phyloP scores from a whole-genome alignment of 768 basidiomycete genomes.

The Suillus occidentalis region DNA sequence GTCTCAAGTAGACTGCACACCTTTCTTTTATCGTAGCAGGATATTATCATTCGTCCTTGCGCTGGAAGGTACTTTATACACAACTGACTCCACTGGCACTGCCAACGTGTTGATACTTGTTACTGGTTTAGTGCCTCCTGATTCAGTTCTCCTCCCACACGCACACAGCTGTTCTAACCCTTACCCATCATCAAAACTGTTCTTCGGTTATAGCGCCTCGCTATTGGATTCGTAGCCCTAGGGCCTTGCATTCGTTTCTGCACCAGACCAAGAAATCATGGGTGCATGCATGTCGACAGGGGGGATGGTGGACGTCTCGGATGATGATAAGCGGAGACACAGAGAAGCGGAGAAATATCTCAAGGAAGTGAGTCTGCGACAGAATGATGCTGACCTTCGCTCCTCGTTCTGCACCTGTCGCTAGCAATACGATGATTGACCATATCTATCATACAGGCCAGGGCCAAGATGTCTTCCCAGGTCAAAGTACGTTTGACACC shows the following conservation, averaged over 20 bases:
- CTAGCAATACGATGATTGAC: slow-evolving; percentile 2
- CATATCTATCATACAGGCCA: slow-evolving; percentile 51
- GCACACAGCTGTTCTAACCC: slow-evolving; percentile 9
- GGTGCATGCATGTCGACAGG: slow-evolving; percentile 76
- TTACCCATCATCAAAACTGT: slow-evolving; percentile 6
- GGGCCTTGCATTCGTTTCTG: slow-evolving; percentile 5
- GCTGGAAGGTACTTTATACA: neutral
- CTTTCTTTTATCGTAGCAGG: neutral
- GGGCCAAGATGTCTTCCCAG: slow-evolving; percentile 65
- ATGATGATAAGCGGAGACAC: slow-evolving; percentile 67
- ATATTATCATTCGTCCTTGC: neutral
- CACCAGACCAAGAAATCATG: slow-evolving; percentile 41
- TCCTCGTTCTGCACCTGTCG: slow-evolving; percentile 8
- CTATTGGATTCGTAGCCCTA: slow-evolving; percentile 19
- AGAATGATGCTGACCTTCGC: slow-evolving; percentile 4
- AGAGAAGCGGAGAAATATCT: slow-evolving; percentile 75
- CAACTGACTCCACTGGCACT: neutral
- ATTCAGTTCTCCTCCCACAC: slow-evolving; percentile 9
- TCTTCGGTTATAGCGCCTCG: neutral
- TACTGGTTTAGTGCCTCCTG: neutral
- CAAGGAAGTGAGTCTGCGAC: slow-evolving; percentile 57
- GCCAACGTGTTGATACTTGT: slow-evolving; percentile 9
- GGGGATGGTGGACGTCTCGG: slow-evolving; percentile 55
- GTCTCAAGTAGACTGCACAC: neutral
- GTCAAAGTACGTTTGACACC: slow-evolving; percentile 63